These are phyloP conservation scores for Pisolithus albus DNA, from an alignment of 768 basidiomycete species.

Conservation along the genomic window DNA sequence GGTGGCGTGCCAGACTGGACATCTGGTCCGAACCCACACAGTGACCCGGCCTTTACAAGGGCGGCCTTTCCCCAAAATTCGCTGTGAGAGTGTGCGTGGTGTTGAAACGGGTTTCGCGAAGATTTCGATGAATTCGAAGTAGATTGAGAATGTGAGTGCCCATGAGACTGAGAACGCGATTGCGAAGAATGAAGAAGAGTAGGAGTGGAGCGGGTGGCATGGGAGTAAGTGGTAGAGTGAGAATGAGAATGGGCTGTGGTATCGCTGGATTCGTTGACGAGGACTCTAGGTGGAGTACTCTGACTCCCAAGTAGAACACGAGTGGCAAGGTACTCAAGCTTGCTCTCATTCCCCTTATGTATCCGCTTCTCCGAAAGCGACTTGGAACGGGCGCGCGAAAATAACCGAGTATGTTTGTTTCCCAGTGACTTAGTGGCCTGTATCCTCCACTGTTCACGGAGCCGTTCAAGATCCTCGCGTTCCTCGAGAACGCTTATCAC, in stretches of 20 bases:
- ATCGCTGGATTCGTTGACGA: conserved; percentile 13
- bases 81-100: conserved; percentile 27
- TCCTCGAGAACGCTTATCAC: conserved; percentile 58
- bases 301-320: conserved; percentile 64
- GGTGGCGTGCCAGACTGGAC: conserved; percentile 20
- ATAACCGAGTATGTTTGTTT: conserved; percentile 53
- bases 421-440: conserved; percentile 59
- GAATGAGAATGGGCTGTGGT: conserved; percentile 19
- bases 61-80: conserved; percentile 35
- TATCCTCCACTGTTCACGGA: conserved; percentile 60
- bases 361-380: conserved; percentile 19
- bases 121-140: conserved; percentile 28
- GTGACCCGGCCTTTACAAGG: conserved; percentile 28
- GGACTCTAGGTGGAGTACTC: conserved; percentile 39
- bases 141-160: conserved; percentile 34
- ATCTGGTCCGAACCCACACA: conserved; percentile 21
- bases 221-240: conserved; percentile 13
- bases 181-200: conserved; percentile 7
- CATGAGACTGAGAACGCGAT: conserved; percentile 26
- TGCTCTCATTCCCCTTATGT: conserved; percentile 14
- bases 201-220: conserved; percentile 9
- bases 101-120: conserved; percentile 11
- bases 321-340: conserved; percentile 56
- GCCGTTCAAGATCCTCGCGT: conserved; percentile 49
- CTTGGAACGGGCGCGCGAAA: conserved; percentile 51